Conservation (phyloP, 768 basidiomycete species). For the Xerocomellus chrysenteron region DNA sequence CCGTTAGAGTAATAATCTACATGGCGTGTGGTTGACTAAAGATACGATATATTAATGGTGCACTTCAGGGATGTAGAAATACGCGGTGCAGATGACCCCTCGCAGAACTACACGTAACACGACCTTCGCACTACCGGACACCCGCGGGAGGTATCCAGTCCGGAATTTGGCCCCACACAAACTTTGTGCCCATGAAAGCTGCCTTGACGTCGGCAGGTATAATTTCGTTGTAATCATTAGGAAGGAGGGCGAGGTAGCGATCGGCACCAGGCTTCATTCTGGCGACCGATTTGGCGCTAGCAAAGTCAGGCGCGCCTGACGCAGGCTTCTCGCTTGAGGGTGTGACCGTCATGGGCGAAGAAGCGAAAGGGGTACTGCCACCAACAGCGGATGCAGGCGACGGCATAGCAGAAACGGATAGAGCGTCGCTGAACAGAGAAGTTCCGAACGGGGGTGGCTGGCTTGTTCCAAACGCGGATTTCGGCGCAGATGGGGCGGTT, state of each 20-base stretch:
- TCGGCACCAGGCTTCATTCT: constrained; percentile 47
- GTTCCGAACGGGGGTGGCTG: constrained; percentile 30
- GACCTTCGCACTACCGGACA: constrained; percentile 39
- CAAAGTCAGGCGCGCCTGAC: constrained; percentile 35
- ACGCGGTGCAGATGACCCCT: not conserved
- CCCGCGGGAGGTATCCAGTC: constrained; percentile 73
- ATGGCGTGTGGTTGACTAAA: not conserved
- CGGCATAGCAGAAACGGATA: constrained; percentile 17
- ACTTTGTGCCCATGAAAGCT: constrained; percentile 55
- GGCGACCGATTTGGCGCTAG: constrained; percentile 27
- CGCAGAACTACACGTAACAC: not conserved
- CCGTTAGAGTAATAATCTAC: not conserved
- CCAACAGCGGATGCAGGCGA: constrained; percentile 23
- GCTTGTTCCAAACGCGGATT: constrained; percentile 19
- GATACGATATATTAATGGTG: constrained; percentile 6
- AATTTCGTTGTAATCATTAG: constrained; percentile 54
- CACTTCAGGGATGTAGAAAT: not conserved
- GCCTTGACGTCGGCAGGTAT: constrained; percentile 50
- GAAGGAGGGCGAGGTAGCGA: constrained; percentile 57
- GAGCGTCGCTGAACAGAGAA: constrained; percentile 14
- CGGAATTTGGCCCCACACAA: constrained; percentile 69
- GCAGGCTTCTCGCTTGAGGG: constrained; percentile 21
- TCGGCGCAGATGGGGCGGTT: constrained; percentile 4
- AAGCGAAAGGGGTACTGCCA: constrained; percentile 24
- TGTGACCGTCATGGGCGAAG: constrained; percentile 25